Conservation (phyloP, 768 basidiomycete species). For the Kwoniella heveanensis region DNA sequence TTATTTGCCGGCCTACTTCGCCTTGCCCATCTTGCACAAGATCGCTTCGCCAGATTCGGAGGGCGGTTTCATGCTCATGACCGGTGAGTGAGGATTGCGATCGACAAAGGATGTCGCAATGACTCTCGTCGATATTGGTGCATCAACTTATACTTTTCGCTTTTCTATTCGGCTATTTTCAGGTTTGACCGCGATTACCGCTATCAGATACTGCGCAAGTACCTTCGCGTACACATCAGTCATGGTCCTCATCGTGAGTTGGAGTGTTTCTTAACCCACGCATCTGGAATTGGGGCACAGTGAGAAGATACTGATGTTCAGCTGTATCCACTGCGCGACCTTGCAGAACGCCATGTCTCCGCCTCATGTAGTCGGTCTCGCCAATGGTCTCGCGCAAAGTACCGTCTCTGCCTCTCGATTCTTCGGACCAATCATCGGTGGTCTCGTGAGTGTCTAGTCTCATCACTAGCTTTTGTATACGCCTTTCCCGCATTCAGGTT, state of each 20-base stretch:
- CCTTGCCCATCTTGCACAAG: conserved; percentile 70
- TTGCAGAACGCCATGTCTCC: conserved; percentile 68
- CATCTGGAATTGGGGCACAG: too few species aligned
- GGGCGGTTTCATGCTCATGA: conserved; percentile 79
- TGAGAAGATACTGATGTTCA: conserved; percentile 15
- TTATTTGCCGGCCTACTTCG: conserved; percentile 87
- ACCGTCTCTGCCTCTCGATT: conserved; percentile 91
- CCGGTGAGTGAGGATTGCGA: conserved; percentile 54
- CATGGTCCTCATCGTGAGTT: conserved; percentile 68
- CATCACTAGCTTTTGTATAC: too few species aligned
- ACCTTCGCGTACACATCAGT: conserved; percentile 90
- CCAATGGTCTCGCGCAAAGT: conserved; percentile 95
- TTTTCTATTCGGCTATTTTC: too few species aligned
- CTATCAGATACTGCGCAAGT: conserved; percentile 80
- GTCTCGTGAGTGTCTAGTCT: conserved; percentile 29
- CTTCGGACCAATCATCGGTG: conserved; percentile 65
- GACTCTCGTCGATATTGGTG: too few species aligned
- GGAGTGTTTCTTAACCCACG: conserved; percentile 8
- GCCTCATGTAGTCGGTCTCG: conserved; percentile 80
- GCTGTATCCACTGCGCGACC: neutral
- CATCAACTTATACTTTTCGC: too few species aligned
- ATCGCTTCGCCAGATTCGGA: conserved; percentile 70
- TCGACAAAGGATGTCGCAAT: too few species aligned
- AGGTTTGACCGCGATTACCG: conserved; percentile 80
- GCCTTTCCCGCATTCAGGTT: too few species aligned